Base-by-base conservation (phyloP, 352 stramenopile species). In the Phytophthora crassamura region DNA sequence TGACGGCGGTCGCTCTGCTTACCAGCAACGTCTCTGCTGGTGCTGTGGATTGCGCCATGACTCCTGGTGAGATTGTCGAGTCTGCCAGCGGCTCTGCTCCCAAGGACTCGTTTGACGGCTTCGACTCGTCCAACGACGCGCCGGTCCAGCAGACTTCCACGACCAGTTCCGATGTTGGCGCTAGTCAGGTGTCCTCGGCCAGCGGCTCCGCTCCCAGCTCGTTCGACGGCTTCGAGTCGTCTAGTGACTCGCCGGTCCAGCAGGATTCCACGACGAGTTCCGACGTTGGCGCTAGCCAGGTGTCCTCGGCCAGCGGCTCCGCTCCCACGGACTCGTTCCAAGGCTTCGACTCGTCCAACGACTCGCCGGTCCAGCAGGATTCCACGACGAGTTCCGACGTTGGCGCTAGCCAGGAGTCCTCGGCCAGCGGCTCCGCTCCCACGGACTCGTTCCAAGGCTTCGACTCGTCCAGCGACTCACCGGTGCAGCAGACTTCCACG, bases 81-180 rank as follows among this genome's bases (percentile, higher is more conserved):
- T 69, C 53, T 1, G 41, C 54, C 14, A 53, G 41, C 20, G 41
- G 54, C 18, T 61, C 54, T 1, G 22, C 41, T 0, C 56, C 56
- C 12, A 64, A 57, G 45, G 56, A 64, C 16, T 64, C 56, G 36
- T 56, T 64, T 45, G 35, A 64, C 45, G 56, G 56, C 36, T 64
- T 64, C 16, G 56, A 64, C 36, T 49, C 56, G 32, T 65, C 57
- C 46, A 65, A 65, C 38, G 57, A 65, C 57, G 50, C 46, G 3
- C 57, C 57, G 1, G n/a, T 58, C 2, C 57, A 57, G 45, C 58
- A 67, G 59, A 40, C 40, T 18, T 55, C 16, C 20, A 48, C 41
- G 9, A 48, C 41, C 7, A 34, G 18, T 0, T 48, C 47, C 3
- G 48, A 32, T 6, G 48, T 55, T 14, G 48, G 18, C 25, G 48